Evolutionary conservation across 1,139 yeast species (phyloP), one percentile per base, ranked within the genome.

Genomic region (Yamadazyma diospyri): DNA sequence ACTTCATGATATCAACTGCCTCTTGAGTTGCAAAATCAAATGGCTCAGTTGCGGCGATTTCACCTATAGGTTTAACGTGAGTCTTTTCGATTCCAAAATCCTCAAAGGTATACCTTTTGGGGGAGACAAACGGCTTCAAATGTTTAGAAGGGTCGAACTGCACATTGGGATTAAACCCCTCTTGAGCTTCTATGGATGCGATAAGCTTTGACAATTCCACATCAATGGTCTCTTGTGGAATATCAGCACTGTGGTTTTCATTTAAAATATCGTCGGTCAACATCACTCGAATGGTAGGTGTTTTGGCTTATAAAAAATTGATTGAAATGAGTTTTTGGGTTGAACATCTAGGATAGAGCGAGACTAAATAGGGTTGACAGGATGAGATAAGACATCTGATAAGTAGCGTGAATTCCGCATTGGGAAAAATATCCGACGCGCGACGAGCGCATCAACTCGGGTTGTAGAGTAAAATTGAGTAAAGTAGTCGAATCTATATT

Each of bases 21-120:
- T 58, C 64, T 38, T 52, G 50, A 1, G 59, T 46, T 23, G 58
- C 41, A 9, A 59, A 37, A 22, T 57, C 56, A 35, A 59, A 59
- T 15, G 65, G 64, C 29, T 48, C 59, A 12, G 53, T 46, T 10
- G 58, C 64, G 5, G 57, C 66, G 35, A 59, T 44, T 13, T 48
- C 49, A 20, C 48, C 41, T 1, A 53, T 36, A 3, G 60, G 59
- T 11, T 40, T 33, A 2, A 47, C 42, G 27, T 58, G 57, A 5
- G 62, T 57, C 33, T 55, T 58, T 4, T 35, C 39, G 27, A 59
- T 57, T 3, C 52, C 51, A 23, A 59, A 40, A 16, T 56, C 62
- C n/a, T 40, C 32, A 21, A 42, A 42, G 3, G 32, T 30, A 28
- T 42, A 35, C 20, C 36, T 39, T 16, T 37, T 35, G 6, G 29